Conservation (phyloP, 768 basidiomycete species). For the Tricholoma furcatifolium region DNA sequence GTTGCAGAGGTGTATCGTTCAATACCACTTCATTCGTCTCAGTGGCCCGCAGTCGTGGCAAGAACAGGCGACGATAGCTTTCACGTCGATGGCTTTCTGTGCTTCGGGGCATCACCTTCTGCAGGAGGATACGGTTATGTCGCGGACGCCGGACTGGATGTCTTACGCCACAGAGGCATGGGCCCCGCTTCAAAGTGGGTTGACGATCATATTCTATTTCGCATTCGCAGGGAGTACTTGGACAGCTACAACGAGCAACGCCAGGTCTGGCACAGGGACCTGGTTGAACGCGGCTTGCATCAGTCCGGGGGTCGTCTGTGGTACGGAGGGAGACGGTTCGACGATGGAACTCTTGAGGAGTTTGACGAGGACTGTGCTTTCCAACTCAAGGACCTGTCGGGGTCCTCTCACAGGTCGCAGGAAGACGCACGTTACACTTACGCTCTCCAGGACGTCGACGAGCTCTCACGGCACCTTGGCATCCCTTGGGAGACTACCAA, state of each 20-base stretch:
- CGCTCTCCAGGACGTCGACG: conserved; percentile 26
- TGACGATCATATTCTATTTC: too few species aligned
- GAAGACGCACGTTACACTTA: conserved; percentile 18
- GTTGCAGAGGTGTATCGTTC: conserved; percentile 17
- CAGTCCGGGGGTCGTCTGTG: conserved; percentile 12
- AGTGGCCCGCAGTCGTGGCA: conserved; percentile 14
- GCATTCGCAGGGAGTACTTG: conserved; percentile 17
- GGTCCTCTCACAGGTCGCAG: conserved; percentile 4
- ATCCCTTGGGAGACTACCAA: conserved; percentile 10
- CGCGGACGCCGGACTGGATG: too few species aligned
- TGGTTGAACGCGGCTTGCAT: neutral
- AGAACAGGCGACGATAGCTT: neutral
- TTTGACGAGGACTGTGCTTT: too few species aligned
- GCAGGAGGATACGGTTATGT: too few species aligned
- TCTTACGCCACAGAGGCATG: conserved; percentile 19
- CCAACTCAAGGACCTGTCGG: conserved; percentile 20
- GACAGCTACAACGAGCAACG: conserved; percentile 18
- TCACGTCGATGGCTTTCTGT: neutral
- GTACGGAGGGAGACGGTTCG: conserved; percentile 18
- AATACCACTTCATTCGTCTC: neutral
- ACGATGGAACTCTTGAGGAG: conserved; percentile 12
- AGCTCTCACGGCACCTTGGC: conserved; percentile 13
- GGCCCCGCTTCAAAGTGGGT: conserved; percentile 25
- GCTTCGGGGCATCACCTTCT: too few species aligned
- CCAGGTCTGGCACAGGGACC: neutral